Percentiles rank a stretch among this genome's conserved stretches.
phyloP scores from a whole-genome alignment of 2,329 filamentous ascomycete genomes.

The Hypoxylon sp. region DNA sequence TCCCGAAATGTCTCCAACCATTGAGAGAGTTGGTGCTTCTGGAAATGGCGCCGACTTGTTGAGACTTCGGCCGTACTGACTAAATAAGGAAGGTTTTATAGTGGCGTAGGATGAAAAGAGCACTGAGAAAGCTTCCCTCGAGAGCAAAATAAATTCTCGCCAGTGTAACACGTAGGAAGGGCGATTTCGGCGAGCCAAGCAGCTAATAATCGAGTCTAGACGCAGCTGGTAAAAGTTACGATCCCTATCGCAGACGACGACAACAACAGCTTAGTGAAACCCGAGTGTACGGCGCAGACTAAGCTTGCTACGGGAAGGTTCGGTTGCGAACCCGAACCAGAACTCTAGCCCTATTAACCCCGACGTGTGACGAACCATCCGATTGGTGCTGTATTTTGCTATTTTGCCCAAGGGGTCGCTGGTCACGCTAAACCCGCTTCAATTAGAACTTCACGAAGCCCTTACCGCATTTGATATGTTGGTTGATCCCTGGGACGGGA shows the following conservation, averaged over 20 bases:
- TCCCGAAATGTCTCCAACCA: slow-evolving; percentile 10
- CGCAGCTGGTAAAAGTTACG: background rate
- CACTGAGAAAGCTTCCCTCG: background rate
- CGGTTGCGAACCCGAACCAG: slow-evolving; percentile 29
- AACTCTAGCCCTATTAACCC: slow-evolving; percentile 4
- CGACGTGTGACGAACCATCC: slow-evolving; percentile 32
- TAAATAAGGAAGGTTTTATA: slow-evolving; percentile 28
- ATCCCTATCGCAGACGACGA: slow-evolving; percentile 5
- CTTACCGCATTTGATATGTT: slow-evolving; percentile 34
- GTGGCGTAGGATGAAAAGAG: background rate
- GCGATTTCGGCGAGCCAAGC: slow-evolving; percentile 21
- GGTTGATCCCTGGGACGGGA: slow-evolving; percentile 22
- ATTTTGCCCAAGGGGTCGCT: slow-evolving; percentile 13
- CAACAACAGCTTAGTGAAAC: slow-evolving; percentile 16
- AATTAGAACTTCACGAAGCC: slow-evolving; percentile 26
- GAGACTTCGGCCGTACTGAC: slow-evolving; percentile 14
- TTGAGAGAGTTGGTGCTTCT: slow-evolving; percentile 8
- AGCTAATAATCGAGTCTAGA: slow-evolving; percentile 11
- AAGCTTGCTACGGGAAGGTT: slow-evolving; percentile 29
- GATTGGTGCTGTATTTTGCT: slow-evolving; percentile 23
- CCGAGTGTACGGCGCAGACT: slow-evolving; percentile 37
- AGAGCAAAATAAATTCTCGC: background rate
- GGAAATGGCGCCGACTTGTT: slow-evolving; percentile 16
- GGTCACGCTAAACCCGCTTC: slow-evolving; percentile 18
- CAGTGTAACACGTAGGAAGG: slow-evolving; percentile 11